Evolutionary conservation across 768 basidiomycete genomes (phyloP), one percentile per base, ranked within the genome.

Genomic region (Kwoniella bestiolae): DNA sequence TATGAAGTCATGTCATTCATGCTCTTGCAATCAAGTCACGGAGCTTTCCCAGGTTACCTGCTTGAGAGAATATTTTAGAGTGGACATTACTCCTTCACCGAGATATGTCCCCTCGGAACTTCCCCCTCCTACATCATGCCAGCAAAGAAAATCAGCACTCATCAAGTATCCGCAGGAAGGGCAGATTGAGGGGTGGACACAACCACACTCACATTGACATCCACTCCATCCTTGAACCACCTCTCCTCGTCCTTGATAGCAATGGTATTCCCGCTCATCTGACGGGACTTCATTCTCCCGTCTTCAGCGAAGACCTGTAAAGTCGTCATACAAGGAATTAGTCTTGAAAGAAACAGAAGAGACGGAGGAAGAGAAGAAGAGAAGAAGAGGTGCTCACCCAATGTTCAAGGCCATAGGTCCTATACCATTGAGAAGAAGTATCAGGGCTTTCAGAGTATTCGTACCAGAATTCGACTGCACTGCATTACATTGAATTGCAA

Each of bases 261-360:
- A 5, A 87, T 79, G 34, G 78, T 77, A 61, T 80, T 78, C 0
- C 79, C 79, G n/a, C 68, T 68, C 79, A 80, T 80, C 80, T 85
- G 85, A n/a, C 87, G 81, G 67, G 85, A 85, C 57, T 79, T 73
- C 86, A 87, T 88, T 34, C 83, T 78, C 0, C 87, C 87, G 50
- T 84, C 82, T 6, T 79, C 69, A 1, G 75, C 84, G 67, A 85
- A 88, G 5, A 65, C 63, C 63, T 65, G 21, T 4, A 23, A 31
- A 9, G 14, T 25, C 55, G 38, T 14, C 5, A 21, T 34, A 23
- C 41, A 5, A 45, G 21, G 3, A 5, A 45, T 58, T 31, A 8
- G 12, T 23, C 23, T 7, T 44, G 57, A 21, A 21, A 31, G 29
- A 26, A 35, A 26, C 11, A 34, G 29, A 41, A 12, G 41, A 6